Evolutionary conservation across 257 asterid species (phyloP).

Genomic region (Gynochthodes officinalis): DNA sequence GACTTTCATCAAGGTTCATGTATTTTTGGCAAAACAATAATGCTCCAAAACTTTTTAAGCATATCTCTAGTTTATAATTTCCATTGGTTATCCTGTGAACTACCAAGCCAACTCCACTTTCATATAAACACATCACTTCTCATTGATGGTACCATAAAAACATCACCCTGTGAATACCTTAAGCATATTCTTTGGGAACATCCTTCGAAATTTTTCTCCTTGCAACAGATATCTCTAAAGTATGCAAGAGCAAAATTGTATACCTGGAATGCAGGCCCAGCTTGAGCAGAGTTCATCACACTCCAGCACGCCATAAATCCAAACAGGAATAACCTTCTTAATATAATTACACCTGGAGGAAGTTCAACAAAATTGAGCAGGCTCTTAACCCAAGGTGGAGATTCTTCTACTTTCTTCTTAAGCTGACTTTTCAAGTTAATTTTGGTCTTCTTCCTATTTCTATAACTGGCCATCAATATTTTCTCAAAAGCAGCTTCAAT

Average conservation of each 20-base stretch:
- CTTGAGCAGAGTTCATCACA: conserved; percentile 89
- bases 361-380: conserved; percentile 78
- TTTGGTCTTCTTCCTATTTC: conserved; percentile 76
- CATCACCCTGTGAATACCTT: background rate
- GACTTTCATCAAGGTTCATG: background rate
- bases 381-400: conserved; percentile 94
- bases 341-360: conserved; percentile 76
- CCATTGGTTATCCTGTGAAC: background rate
- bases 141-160: background rate
- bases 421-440: conserved; percentile 85
- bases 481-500: conserved; percentile 94
- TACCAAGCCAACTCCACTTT: too few species aligned
- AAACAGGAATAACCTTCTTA: conserved; percentile 89
- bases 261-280: conserved; percentile 99
- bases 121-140: background rate
- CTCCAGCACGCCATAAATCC: conserved; percentile 98
- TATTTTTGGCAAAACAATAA: background rate
- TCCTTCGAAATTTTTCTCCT: background rate
- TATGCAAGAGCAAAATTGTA: conserved; percentile 4
- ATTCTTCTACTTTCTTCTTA: conserved; percentile 90
- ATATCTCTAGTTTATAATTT: background rate
- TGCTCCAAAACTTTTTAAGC: background rate
- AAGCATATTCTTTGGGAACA: background rate
- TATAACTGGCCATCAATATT: conserved; percentile 76
- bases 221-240: background rate